Conservation (phyloP, 1,284 basidiomycete species). For the Ustilago shanxiensis region DNA sequence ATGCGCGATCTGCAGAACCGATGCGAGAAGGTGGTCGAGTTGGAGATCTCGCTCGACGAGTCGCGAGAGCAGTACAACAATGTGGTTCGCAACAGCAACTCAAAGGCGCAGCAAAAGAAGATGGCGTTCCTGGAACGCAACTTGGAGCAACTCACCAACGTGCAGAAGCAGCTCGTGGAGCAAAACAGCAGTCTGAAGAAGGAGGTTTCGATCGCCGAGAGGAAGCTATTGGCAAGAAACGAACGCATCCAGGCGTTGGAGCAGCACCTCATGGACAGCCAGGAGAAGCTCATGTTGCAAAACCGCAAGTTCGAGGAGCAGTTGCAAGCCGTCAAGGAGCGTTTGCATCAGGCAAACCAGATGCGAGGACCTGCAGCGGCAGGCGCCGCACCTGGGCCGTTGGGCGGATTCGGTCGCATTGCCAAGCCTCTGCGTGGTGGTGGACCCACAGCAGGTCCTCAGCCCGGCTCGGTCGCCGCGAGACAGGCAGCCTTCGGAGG, state of each 20-base stretch:
- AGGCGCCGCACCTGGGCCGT: conserved; percentile 72
- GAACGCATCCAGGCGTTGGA: conserved; percentile 89
- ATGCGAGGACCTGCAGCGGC: conserved; percentile 73
- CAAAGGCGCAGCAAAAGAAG: conserved; percentile 98
- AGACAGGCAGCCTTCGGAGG: conserved; percentile 36
- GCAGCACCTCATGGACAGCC: conserved; percentile 89
- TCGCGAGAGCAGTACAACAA: conserved; percentile 99
- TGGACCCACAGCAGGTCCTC: conserved; percentile 57
- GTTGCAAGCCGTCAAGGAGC: conserved; percentile 88
- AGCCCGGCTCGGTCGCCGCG: conserved; percentile 47
- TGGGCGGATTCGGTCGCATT: conserved; percentile 88
- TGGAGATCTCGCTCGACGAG: conserved; percentile 98
- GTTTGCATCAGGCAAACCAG: conserved; percentile 87
- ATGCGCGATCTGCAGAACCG: conserved; percentile 99
- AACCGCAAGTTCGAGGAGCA: conserved; percentile 96
- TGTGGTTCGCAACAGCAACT: conserved; percentile 96
- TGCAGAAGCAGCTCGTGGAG: conserved; percentile 99
- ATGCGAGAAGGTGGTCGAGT: conserved; percentile 99
- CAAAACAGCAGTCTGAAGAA: conserved; percentile 98
- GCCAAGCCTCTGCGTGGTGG: conserved; percentile 96
- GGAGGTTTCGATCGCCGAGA: conserved; percentile 95
- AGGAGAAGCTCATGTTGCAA: conserved; percentile 87
- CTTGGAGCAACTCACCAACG: conserved; percentile 91
- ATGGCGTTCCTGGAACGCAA: conserved; percentile 99
- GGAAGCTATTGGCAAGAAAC: conserved; percentile 93